phyloP scores from a whole-genome alignment of 441 rosid genomes.

The Viola pubescens region DNA sequence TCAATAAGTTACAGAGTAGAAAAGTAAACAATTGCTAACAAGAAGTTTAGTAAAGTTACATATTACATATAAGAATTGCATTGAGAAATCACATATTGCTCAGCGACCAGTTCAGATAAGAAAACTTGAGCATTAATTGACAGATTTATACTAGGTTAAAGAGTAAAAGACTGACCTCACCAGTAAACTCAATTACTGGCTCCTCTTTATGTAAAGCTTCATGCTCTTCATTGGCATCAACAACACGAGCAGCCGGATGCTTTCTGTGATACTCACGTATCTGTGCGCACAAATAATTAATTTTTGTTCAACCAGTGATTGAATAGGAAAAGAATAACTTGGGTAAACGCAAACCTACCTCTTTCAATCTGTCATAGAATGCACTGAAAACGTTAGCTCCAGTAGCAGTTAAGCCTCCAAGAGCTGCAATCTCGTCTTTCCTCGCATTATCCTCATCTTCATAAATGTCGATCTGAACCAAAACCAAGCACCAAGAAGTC shows the following conservation, averaged over 20 bases:
- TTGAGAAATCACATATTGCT: no score
- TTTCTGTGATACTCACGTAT: constrained; percentile 90
- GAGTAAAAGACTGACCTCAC: constrained; percentile 50
- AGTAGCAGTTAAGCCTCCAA: constrained; percentile 75
- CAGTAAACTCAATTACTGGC: constrained; percentile 73
- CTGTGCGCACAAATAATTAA: constrained; percentile 24
- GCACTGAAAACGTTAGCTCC: constrained; percentile 78
- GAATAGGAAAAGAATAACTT: not conserved
- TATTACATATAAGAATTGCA: no score
- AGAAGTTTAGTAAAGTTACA: no score
- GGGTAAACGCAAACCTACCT: constrained; percentile 33
- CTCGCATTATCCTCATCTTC: constrained; percentile 84
- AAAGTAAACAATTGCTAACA: no score
- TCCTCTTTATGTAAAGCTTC: constrained; percentile 82
- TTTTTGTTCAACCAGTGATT: not conserved
- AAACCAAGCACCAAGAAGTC: not conserved
- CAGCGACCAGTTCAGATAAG: not conserved
- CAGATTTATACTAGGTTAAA: not conserved
- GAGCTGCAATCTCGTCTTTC: constrained; percentile 90
- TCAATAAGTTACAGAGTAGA: no score
- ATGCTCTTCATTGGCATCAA: constrained; percentile 61
- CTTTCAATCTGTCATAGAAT: constrained; percentile 86
- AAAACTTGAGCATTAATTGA: not conserved
- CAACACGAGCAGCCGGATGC: constrained; percentile 76
- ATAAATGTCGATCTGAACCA: constrained; percentile 61